These are phyloP conservation scores for Cryomyces antarcticus DNA, from an alignment of 495 filamentous ascomycete genomes.

Conservation along the genomic window DNA sequence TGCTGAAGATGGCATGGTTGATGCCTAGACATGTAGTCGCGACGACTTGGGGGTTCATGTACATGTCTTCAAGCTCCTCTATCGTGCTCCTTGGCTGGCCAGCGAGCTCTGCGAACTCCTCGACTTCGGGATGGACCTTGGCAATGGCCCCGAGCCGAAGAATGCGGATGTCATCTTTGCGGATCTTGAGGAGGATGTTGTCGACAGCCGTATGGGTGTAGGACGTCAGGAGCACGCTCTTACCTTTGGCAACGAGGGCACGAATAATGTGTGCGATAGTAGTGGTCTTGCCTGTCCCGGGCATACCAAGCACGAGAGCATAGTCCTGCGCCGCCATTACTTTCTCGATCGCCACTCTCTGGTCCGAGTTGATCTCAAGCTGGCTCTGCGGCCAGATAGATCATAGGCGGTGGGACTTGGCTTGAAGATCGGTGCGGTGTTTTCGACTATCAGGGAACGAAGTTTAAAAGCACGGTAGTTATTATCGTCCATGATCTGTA, in stretches of 20 bases:
- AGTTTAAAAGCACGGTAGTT: constrained; percentile 51
- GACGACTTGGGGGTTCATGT: constrained; percentile 68
- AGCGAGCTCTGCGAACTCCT: constrained; percentile 60
- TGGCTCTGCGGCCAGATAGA: constrained; percentile 24
- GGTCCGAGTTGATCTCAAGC: constrained; percentile 61
- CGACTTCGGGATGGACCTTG: constrained; percentile 75
- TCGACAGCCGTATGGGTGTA: constrained; percentile 96
- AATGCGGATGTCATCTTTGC: constrained; percentile 55
- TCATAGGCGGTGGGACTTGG: constrained; percentile 35
- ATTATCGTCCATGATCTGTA: constrained; percentile 74
- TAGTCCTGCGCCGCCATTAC: constrained; percentile 92
- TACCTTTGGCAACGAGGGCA: constrained; percentile 70
- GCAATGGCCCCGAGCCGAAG: constrained; percentile 62
- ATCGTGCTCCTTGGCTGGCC: constrained; percentile 48
- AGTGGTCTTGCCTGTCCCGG: constrained; percentile 92
- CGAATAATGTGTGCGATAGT: constrained; percentile 96
- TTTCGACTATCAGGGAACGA: constrained; percentile 57
- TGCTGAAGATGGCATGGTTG: constrained; percentile 69
- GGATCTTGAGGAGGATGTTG: constrained; percentile 87
- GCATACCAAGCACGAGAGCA: constrained; percentile 90
- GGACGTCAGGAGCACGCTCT: constrained; percentile 79
- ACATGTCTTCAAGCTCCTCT: constrained; percentile 63
- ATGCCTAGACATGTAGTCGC: constrained; percentile 89
- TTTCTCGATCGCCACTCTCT: constrained; percentile 68
- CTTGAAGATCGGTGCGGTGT: constrained; percentile 53